Evolutionary conservation across 306 rosid genomes (phyloP), one percentile per base, ranked within the genome.

Genomic region (Gillenia trifoliata): DNA sequence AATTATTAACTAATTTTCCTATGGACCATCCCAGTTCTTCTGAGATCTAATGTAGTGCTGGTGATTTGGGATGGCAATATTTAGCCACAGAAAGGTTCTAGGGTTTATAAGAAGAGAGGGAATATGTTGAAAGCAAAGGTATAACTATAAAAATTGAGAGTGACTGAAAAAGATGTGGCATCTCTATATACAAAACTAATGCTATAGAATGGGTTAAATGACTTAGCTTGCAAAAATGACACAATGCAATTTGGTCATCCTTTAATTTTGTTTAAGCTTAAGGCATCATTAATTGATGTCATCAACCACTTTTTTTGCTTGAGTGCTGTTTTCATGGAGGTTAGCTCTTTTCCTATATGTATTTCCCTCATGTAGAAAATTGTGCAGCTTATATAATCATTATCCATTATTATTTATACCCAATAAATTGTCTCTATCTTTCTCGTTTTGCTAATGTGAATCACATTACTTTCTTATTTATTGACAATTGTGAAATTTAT

Each of bases 141-240:
- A 52, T 79, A 23, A 61, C 68, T 68, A 47, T 5, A 84, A 50
- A 79, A 76, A 62, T 57, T 54, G 86, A 81, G 77, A 77, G 83
- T 65, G 88, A 81, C 71, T 73, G 97, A 93, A 79, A 88, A 80
- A 25, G 97, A 93, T 77, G 78, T 79, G 68, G 77, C 91, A 91
- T 81, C 96, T 86, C 83, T 16, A 64, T 50, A 17, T 71, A 54
- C 19, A 67, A 64, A 89, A 79, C 77, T 50, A 75, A 52, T 65
- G 38, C 68, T 8, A 38, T 30, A 41, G 41, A 82, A 66, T 74
- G 49, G 75, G 75, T 68, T 57, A 68, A 82, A 68, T 84, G 79
- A 85, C 96, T 90, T 90, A 73, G 90, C 88, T 93, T 88, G 88
- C 95, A 90, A 89, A 93, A 79, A 83, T 86, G 83, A 87, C 84